Percentiles rank a stretch among this genome's conserved stretches.
phyloP scores from a whole-genome alignment of 148 eudicot genomes.

The Dysphania ambrosioides region DNA sequence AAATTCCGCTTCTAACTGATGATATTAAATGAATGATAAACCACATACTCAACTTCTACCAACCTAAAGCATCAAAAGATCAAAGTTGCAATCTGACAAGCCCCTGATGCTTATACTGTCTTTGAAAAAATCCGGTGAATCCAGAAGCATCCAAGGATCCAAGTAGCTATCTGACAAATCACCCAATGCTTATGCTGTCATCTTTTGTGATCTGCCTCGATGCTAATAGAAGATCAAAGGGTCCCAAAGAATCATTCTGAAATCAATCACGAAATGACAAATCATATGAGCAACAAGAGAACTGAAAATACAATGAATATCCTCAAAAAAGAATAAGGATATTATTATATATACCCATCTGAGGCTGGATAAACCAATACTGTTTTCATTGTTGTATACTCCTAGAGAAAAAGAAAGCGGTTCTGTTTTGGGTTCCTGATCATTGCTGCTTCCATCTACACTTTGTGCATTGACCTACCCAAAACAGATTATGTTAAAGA shows the following conservation, averaged over 20 bases:
- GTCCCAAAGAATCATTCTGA: constrained; percentile 64
- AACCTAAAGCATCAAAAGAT: constrained; percentile 3
- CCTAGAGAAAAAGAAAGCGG: constrained; percentile 29
- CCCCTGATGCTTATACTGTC: constrained; percentile 34
- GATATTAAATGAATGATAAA: background rate
- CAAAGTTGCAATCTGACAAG: constrained; percentile 32
- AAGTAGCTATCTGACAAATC: constrained; percentile 34
- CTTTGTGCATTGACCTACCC: constrained; percentile 29
- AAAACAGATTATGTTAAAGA: background rate
- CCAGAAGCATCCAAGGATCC: constrained; percentile 1
- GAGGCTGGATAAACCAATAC: constrained; percentile 51
- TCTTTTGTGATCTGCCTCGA: constrained; percentile 32
- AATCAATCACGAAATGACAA: constrained; percentile 1
- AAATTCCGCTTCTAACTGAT: background rate
- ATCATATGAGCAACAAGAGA: background rate
- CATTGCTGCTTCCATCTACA: constrained; percentile 24
- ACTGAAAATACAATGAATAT: background rate
- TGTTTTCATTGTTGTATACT: constrained; percentile 38
- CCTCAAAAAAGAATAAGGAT: background rate
- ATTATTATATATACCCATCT: constrained; percentile 44
- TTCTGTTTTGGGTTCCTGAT: constrained; percentile 42
- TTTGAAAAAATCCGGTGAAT: no score
- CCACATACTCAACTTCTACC: constrained; percentile 5
- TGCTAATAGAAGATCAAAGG: constrained; percentile 49
- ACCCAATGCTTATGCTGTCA: constrained; percentile 36